Evolutionary conservation across 805 yeast species (phyloP).

Genomic region (Kodamaea neixiangensis): DNA sequence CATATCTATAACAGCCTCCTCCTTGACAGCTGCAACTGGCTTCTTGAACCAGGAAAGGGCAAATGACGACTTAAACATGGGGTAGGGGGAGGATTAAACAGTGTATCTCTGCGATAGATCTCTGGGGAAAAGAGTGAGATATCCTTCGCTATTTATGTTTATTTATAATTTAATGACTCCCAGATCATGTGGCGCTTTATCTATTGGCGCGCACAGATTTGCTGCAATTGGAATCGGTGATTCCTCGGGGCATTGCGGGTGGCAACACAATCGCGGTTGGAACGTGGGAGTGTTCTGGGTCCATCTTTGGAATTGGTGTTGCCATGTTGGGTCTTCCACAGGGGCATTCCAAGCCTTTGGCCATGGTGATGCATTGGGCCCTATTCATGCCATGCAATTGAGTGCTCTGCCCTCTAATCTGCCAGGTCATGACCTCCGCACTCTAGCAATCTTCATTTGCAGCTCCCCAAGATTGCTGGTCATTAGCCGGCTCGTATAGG

Average conservation of each 20-base stretch:
- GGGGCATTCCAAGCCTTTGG: no score
- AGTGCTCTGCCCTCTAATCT: no score
- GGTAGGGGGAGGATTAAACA: neutral
- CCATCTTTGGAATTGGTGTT: neutral
- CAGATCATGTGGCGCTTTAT: constrained; percentile 8
- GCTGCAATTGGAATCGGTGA: neutral
- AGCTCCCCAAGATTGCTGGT: neutral
- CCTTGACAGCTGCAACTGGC: constrained; percentile 7
- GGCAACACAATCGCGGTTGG: constrained; percentile 1
- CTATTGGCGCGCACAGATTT: constrained; percentile 2
- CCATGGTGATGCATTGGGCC: no score
- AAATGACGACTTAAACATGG: constrained; percentile 17
- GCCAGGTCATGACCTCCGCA: no score
- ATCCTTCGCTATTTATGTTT: neutral
- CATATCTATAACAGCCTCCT: constrained; percentile 16
- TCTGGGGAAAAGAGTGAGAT: neutral
- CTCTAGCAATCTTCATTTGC: no score
- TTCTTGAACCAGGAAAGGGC: constrained; percentile 18
- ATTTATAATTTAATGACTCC: constrained; percentile 6
- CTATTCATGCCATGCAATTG: no score
- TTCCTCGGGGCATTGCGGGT: neutral
- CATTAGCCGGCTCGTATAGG: neutral
- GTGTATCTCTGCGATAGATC: neutral
- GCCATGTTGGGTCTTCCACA: neutral
- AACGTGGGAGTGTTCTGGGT: constrained; percentile 3